Base-by-base conservation (phyloP, 2,329 filamentous ascomycete species). In the Nigrospora sphaerica region DNA sequence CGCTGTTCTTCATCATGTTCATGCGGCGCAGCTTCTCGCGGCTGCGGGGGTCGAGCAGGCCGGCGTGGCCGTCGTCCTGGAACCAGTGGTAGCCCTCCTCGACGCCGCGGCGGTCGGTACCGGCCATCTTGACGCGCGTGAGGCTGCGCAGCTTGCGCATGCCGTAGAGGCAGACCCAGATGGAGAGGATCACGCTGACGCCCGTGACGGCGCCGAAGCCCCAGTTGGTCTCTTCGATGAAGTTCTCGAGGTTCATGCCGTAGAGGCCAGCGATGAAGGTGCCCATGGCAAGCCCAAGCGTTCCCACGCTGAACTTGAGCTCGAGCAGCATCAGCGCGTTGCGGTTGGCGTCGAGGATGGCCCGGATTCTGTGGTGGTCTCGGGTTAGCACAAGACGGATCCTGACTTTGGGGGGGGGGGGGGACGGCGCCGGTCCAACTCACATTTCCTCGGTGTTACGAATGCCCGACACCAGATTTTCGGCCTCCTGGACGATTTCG, bases 161-260 rank as follows among this genome's bases (percentile, higher is more conserved):
- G 6, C 93, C 91, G 66, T 92, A 95, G 57, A 80, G 78, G 69
- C 87, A 92, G 44, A 95, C 87, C 10, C 91, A 57, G 46, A 84
- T 77, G 13, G 88, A 88, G 63, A 91, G 83, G 47, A 84, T 58
- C 47, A 85, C 77, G 47, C 88, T 95, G 50, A 79, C 72, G 16
- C 71, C 74, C 3, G 85, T 88, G 49, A 98, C 83, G 45, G 80
- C 80, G 40, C 76, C 77, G 64, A 98, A 97, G 12, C 92, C 93
- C 65, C 88, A 79, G 65, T 88, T 80, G 2, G 87, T 91, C 63
- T 97, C 92, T 71, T 98, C 93, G 57, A 97, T 89, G 66, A 96
- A 97, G 68, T 97, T 97, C 63, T 96, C 95, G 53, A 98, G 73
- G 71, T 98, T 98, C 91, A 97, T 97, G 57, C 93, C 93, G 75